phyloP scores from a whole-genome alignment of 2,329 filamentous ascomycete genomes.

The Stenocarpella maydis region DNA sequence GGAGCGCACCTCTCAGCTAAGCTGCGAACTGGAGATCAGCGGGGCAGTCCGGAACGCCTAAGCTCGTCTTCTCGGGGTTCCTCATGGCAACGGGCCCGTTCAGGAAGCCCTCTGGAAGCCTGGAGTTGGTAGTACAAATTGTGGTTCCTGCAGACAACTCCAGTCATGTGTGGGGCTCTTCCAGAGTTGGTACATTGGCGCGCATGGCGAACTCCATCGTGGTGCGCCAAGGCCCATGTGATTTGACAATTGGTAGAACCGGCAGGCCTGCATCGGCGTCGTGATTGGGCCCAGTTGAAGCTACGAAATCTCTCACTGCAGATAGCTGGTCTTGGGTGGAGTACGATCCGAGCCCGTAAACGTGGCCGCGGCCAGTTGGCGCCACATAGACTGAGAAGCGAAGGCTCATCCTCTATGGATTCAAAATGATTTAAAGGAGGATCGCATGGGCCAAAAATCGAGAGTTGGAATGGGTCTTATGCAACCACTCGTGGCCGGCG shows the following conservation, averaged over 20 bases:
- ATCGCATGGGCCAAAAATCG: not conserved
- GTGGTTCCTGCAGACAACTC: slow-evolving; percentile 19
- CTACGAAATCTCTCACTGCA: slow-evolving; percentile 4
- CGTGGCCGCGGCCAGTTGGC: slow-evolving; percentile 16
- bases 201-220: slow-evolving; percentile 1
- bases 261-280: not conserved
- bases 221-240: not conserved
- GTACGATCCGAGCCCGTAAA: slow-evolving; percentile 20
- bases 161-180: slow-evolving; percentile 12
- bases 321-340: slow-evolving; percentile 5
- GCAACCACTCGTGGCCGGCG: slow-evolving; percentile 6
- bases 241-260: slow-evolving; percentile 16
- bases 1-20: not conserved
- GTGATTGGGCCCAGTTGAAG: slow-evolving; percentile 20
- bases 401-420: slow-evolving; percentile 15
- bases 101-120: slow-evolving; percentile 10
- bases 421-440: slow-evolving; percentile 21
- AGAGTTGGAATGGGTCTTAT: slow-evolving; percentile 18
- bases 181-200: slow-evolving; percentile 14
- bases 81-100: not conserved
- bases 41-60: not conserved
- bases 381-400: slow-evolving; percentile 10
- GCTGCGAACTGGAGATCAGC: slow-evolving; percentile 11
- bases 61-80: not conserved
- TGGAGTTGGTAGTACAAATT: not conserved